A percentile compares a stretch with the other conserved stretches of the same genome.
phyloP scores from a whole-genome alignment of 1,284 basidiomycete genomes.

The Cryptococcus floricola region DNA sequence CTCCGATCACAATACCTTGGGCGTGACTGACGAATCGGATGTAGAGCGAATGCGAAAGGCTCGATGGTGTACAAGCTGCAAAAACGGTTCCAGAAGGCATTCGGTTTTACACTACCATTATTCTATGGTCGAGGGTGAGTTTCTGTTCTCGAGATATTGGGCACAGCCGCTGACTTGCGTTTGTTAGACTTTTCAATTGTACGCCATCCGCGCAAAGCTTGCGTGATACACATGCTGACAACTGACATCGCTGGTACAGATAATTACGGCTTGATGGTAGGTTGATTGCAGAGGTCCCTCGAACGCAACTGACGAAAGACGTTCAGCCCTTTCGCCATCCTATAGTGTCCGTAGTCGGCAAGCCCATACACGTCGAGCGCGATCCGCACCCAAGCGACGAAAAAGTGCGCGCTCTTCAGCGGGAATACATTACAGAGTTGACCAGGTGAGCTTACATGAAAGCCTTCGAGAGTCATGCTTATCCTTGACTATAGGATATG shows the following conservation, averaged over 20 bases:
- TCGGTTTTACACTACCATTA: constrained; percentile 94
- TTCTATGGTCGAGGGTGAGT: constrained; percentile 78
- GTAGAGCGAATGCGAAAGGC: constrained; percentile 75
- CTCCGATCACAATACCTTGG: background rate
- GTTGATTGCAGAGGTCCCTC: background rate
- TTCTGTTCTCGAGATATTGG: background rate
- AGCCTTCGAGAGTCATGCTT: background rate
- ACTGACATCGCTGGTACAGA: constrained; percentile 41
- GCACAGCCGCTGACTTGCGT: too few species aligned
- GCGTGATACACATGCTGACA: background rate
- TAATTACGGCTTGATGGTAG: constrained; percentile 58
- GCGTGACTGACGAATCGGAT: background rate
- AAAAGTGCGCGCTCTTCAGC: constrained; percentile 74
- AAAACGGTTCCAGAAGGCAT: constrained; percentile 81
- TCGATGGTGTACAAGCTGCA: constrained; percentile 83
- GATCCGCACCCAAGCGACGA: constrained; percentile 75
- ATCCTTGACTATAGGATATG: constrained; percentile 66
- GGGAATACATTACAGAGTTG: constrained; percentile 85
- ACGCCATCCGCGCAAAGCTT: constrained; percentile 31
- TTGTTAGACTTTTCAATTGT: constrained; percentile 74
- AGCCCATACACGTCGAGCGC: constrained; percentile 76
- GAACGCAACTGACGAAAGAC: constrained; percentile 6
- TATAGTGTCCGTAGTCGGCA: constrained; percentile 89
- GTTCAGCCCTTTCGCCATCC: constrained; percentile 80
- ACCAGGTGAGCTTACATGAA: constrained; percentile 58